phyloP scores from a whole-genome alignment of 2,329 filamentous ascomycete genomes.

The Mycosphaerella sp. region DNA sequence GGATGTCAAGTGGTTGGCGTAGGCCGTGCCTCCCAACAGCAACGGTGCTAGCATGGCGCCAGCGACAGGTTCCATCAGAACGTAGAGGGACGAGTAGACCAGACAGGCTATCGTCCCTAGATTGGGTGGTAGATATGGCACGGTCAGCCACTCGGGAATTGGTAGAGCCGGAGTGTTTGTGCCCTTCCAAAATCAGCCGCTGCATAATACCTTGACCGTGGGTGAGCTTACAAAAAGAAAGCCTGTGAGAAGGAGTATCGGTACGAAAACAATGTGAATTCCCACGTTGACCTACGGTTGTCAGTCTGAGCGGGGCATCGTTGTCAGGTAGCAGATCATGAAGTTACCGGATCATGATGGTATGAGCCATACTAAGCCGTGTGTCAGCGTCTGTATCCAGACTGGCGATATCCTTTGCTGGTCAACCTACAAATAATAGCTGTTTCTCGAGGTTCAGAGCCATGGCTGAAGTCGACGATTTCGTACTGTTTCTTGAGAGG shows the following conservation, averaged over 20 bases:
- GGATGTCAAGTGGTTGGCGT: constrained; percentile 65
- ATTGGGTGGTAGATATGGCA: constrained; percentile 55
- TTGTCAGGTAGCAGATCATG: background rate
- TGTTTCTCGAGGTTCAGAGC: constrained; percentile 73
- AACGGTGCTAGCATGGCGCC: constrained; percentile 70
- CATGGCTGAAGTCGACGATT: constrained; percentile 31
- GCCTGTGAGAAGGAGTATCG: constrained; percentile 63
- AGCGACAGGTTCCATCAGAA: constrained; percentile 90
- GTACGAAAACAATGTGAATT: constrained; percentile 76
- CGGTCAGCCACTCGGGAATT: constrained; percentile 48
- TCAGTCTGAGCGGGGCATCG: constrained; percentile 9
- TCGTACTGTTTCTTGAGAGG: background rate
- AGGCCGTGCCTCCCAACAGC: constrained; percentile 67
- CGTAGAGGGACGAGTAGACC: constrained; percentile 70
- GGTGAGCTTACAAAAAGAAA: constrained; percentile 60
- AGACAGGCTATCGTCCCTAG: constrained; percentile 52
- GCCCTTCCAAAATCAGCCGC: constrained; percentile 36
- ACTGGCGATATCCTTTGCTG: constrained; percentile 16
- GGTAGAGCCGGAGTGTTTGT: constrained; percentile 52
- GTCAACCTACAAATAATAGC: constrained; percentile 64
- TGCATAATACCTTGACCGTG: background rate
- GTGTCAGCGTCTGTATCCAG: constrained; percentile 12
- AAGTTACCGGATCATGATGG: constrained; percentile 62
- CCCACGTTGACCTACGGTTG: constrained; percentile 58
- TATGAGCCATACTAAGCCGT: constrained; percentile 68